Base-by-base conservation (phyloP, 73 alveolate genomes). In the Uronychia binucleata region DNA sequence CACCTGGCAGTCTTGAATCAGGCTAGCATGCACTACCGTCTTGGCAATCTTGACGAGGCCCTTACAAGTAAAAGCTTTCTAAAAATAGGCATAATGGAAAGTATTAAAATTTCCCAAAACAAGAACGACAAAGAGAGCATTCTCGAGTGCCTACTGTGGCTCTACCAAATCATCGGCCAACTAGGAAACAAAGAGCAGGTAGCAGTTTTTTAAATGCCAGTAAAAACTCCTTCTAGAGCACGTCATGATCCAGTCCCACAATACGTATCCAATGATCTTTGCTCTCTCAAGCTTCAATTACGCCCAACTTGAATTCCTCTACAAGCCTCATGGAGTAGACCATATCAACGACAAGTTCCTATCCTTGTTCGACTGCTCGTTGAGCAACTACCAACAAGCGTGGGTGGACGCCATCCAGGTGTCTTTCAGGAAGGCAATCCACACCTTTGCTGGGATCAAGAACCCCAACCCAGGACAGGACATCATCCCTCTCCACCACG, bases 101-200 rank as follows among this genome's bases (percentile, higher is more conserved):
- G 91, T 19, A 88, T 88, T 34, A 82, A 88, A 28, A 79, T 88
- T 28, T 79, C 94, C 57, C 83, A 88, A 77, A 88, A 88, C 75
- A 88, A 88, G 59, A 88, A 88, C 58, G 94, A 88, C 82, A 88
- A 88, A 33, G 91, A 83, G 30, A 81, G 84, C 28, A 88, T 88
- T n/a, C 67, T 88, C 1, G 34, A 88, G 77, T 88, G 94, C 33
- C 34, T 88, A 19, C 57, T 88, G 5, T 88, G 90, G 91, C 88
- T 88, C 30, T 86, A 88, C 30, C 76, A 88, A 59, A 83, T 88
- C 1, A 58, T 82, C 0, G 75, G 58, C 11, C 74, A 74, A 35
- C 78, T 88, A 33, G 94, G 94, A 11, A 83, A 80, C 31, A 75
- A 31, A n/a, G 90, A 82, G n/a, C 80, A 88, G 34, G 86, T 75